A percentile compares a stretch with the other conserved stretches of the same genome.
Evolutionary conservation across 225 moss, liverwort and hornwort genomes (phyloP).

Genomic region (Lunularia cruciata): DNA sequence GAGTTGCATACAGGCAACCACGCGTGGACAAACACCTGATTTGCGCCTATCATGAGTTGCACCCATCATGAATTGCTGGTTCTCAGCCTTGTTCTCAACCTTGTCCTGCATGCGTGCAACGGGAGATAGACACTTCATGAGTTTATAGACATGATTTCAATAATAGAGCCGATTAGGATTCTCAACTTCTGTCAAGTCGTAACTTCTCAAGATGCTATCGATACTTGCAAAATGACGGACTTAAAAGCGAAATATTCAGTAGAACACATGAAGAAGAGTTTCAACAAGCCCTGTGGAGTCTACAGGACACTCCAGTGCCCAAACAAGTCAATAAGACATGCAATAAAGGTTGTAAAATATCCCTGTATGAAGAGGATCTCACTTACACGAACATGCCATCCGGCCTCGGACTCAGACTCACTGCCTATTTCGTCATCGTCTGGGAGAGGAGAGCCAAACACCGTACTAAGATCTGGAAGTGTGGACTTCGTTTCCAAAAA

Average conservation of each 20-base stretch:
- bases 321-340: too few species aligned
- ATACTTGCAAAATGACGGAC: too few species aligned
- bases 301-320: too few species aligned
- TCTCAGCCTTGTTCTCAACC: background rate
- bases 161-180: too few species aligned
- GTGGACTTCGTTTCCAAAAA: background rate
- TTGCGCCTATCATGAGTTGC: slow-evolving; percentile 6
- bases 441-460: slow-evolving; percentile 48
- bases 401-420: background rate
- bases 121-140: background rate
- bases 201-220: too few species aligned
- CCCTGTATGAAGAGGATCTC: slow-evolving; percentile 14
- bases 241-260: too few species aligned
- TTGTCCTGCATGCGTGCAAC: slow-evolving; percentile 26
- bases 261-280: too few species aligned
- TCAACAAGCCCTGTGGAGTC: too few species aligned
- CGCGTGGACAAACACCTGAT: slow-evolving; percentile 35
- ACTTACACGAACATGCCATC: slow-evolving; percentile 22
- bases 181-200: too few species aligned
- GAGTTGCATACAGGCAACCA: slow-evolving; percentile 30
- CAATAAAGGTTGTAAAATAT: too few species aligned
- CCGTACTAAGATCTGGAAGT: background rate
- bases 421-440: slow-evolving; percentile 28
- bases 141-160: too few species aligned
- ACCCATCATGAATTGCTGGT: background rate